phyloP scores from a whole-genome alignment of 2,329 filamentous ascomycete species.

The Didymella segeticola region DNA sequence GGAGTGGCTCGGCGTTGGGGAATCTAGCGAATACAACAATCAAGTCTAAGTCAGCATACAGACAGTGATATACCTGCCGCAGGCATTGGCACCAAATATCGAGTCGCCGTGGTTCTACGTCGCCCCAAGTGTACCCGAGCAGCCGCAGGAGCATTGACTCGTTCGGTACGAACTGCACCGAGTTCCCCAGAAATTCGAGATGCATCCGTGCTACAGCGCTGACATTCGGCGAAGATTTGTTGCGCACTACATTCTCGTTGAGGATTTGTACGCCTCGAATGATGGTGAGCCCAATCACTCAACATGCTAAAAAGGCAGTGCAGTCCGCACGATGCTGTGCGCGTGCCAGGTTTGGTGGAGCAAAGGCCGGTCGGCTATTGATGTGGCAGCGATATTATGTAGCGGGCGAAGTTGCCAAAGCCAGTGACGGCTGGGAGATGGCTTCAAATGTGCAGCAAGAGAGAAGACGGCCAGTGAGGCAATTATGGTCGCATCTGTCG shows the following conservation, averaged over 20 bases:
- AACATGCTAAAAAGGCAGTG: conserved; percentile 25
- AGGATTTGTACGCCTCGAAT: not conserved
- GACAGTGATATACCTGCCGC: not conserved
- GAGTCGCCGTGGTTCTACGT: not conserved
- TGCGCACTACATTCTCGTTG: not conserved
- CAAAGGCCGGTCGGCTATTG: conserved; percentile 39
- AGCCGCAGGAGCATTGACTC: not conserved
- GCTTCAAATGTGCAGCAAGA: not conserved
- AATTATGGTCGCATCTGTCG: not conserved
- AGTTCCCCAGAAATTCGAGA: not conserved
- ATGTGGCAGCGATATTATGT: conserved; percentile 5
- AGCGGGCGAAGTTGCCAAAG: conserved; percentile 30
- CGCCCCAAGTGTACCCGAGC: conserved; percentile 19
- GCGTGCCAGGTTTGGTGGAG: conserved; percentile 19
- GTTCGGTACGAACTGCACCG: conserved; percentile 15
- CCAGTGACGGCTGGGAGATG: conserved; percentile 8
- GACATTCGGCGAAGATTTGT: not conserved
- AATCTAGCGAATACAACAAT: not conserved
- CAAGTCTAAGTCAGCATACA: not conserved
- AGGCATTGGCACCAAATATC: not conserved
- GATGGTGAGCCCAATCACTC: not conserved
- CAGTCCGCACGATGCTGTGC: conserved; percentile 22
- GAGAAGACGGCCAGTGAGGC: not conserved
- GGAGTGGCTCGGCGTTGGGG: not conserved
- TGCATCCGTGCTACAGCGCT: not conserved